These are phyloP conservation scores for Noccaea bulbosa DNA, from an alignment of 345 rosid genomes.

Conservation along the genomic window DNA sequence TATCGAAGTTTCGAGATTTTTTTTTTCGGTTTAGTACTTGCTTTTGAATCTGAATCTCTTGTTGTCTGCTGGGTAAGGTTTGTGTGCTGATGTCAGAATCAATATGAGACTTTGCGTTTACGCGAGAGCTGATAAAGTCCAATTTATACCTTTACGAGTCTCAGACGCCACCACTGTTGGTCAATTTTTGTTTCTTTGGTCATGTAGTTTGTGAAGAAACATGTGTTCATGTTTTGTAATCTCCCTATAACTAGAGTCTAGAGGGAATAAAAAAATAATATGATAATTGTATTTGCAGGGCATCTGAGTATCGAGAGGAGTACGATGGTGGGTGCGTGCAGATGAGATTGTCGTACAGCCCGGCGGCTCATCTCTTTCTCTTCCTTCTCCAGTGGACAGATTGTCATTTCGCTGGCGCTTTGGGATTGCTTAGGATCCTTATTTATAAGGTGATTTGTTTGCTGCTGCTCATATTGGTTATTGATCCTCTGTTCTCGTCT, in stretches of 20 bases:
- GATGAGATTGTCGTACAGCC: conserved; percentile 94
- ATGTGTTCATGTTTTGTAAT: conserved; percentile 10
- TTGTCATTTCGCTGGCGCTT: conserved; percentile 83
- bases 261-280: neutral
- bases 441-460: conserved; percentile 65
- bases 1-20: conserved; percentile 7
- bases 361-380: conserved; percentile 81
- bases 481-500: conserved; percentile 12
- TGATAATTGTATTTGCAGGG: conserved; percentile 48
- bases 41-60: conserved; percentile 35
- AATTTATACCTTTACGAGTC: conserved; percentile 12
- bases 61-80: conserved; percentile 10
- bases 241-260: too few relatives aligned
- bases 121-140: conserved; percentile 32
- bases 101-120: conserved; percentile 39
- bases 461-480: neutral
- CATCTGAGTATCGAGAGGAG: conserved; percentile 83
- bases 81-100: conserved; percentile 35
- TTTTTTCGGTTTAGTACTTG: neutral
- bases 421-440: conserved; percentile 89
- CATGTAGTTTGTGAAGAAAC: neutral
- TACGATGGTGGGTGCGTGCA: conserved; percentile 91
- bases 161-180: conserved; percentile 27
- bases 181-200: neutral
- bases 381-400: conserved; percentile 98